Percentiles rank a stretch among this genome's conserved stretches.
Evolutionary conservation across 2,329 filamentous ascomycete genomes (phyloP).

Genomic region (Beauveria pseudobassiana): DNA sequence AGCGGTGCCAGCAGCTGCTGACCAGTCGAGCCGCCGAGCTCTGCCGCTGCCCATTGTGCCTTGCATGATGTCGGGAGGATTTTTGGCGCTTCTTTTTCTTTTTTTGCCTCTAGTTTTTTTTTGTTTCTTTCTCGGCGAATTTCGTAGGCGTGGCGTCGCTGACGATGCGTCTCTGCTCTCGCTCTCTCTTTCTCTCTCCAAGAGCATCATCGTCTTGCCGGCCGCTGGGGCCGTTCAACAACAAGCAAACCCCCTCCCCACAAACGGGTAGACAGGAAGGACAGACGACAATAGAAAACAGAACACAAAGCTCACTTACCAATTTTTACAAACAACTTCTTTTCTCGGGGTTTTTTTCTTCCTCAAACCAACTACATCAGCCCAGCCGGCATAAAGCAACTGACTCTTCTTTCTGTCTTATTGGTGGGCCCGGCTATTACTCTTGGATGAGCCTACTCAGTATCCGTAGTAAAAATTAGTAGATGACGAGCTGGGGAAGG

Average conservation of each 20-base stretch:
- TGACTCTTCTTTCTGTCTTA: neutral
- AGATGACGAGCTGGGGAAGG: no score
- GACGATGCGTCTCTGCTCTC: neutral
- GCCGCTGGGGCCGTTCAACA: neutral
- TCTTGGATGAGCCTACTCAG: neutral
- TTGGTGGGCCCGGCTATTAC: neutral
- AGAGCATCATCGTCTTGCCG: neutral
- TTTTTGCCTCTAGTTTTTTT: neutral
- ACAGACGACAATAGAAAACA: neutral
- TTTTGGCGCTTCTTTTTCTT: neutral
- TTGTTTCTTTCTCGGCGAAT: neutral
- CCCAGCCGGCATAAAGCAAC: neutral
- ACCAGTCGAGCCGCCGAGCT: neutral
- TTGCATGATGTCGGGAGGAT: neutral
- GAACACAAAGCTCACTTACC: neutral
- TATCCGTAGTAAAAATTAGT: no score
- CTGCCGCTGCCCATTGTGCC: neutral
- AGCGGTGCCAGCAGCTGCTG: no score
- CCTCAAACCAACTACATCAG: neutral
- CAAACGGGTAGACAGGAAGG: neutral
- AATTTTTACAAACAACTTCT: neutral
- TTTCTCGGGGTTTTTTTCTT: neutral
- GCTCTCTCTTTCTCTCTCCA: neutral
- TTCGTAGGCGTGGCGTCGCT: no score
- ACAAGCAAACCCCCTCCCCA: neutral